Evolutionary conservation across 2,329 filamentous ascomycete species (phyloP), one percentile per base, ranked within the genome.

Genomic region (Capronia americana): DNA sequence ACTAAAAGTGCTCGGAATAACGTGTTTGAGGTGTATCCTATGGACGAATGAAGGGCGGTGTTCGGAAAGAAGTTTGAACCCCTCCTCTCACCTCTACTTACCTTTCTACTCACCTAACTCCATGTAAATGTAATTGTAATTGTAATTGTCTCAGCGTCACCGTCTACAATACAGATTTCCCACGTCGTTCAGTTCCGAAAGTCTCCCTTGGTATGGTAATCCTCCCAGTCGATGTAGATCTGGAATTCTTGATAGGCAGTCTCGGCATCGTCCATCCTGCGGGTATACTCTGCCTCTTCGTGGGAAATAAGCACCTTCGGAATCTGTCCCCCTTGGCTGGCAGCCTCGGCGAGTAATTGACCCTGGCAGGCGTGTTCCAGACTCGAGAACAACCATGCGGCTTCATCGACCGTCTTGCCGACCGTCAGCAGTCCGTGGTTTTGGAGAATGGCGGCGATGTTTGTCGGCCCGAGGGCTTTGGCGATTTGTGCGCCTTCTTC

Each of bases 391-490:
- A 92, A 76, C 75, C 88, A 92, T 0, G 87, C 87, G 0, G 90
- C 90, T 77, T 92, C 90, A 74, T 92, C 90, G 1, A 92, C 90
- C 0, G 90, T 92, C 6, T 77, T 73, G 4, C 90, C 90, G 0
- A 91, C 89, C 0, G 88, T 91, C 57, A 92, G 77, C 38, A 93
- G 78, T 0, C 90, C 90, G 77, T 92, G 90, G 75, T 92, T 92
- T 69, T 88, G 81, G 57, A 92, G 78, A 55, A 92, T 87, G 69
- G 87, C 82, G 1, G 83, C 89, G 75, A 85, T 86, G 24, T 83
- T 90, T 0, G 80, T 76, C 8, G 64, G 61, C 0, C 89, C 89
- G 1, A 93, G 79, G 0, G 88, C 85, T 10, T 79, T 79, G 1
- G 89, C 89, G 68, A 92, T 87, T 48, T 84, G 81, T 70, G 83